phyloP scores from a whole-genome alignment of 2,329 filamentous ascomycete genomes.

The Fusarium albidum region DNA sequence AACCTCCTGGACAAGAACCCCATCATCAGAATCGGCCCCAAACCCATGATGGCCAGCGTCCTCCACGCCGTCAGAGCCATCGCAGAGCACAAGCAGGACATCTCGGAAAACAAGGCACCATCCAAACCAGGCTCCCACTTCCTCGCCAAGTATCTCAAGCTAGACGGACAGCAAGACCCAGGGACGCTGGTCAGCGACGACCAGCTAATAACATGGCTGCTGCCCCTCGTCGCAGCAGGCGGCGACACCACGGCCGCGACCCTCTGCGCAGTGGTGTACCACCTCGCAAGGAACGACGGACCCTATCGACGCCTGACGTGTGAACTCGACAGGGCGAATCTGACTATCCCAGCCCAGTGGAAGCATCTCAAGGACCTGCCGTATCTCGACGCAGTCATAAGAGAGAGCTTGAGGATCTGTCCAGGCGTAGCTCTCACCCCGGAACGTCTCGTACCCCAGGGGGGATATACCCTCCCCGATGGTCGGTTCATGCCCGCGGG shows the following conservation, averaged over 20 bases:
- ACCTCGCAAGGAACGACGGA: slow-evolving; percentile 42
- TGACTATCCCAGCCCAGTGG: neutral
- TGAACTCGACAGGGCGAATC: neutral
- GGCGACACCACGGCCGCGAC: slow-evolving; percentile 45
- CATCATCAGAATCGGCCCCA: slow-evolving; percentile 1
- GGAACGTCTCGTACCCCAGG: slow-evolving; percentile 6
- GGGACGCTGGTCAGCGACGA: slow-evolving; percentile 15
- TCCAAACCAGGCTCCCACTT: slow-evolving; percentile 8
- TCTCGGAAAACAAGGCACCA: neutral
- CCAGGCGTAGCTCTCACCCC: neutral
- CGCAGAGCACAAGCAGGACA: neutral
- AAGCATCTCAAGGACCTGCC: neutral
- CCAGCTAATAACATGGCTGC: slow-evolving; percentile 41
- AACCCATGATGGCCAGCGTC: neutral
- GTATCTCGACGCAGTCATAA: slow-evolving; percentile 1
- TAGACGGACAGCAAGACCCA: slow-evolving; percentile 10
- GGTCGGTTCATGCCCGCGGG: neutral
- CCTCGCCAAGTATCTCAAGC: slow-evolving; percentile 14
- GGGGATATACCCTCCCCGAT: neutral
- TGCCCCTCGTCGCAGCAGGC: slow-evolving; percentile 43
- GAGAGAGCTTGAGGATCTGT: slow-evolving; percentile 2
- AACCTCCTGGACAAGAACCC: slow-evolving; percentile 12
- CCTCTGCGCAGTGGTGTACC: slow-evolving; percentile 46
- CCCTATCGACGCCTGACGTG: slow-evolving; percentile 3
- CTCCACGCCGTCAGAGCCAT: neutral